These are phyloP conservation scores for Colletotrichum costaricense DNA, from an alignment of 2,329 filamentous ascomycete species.

Conservation along the genomic window DNA sequence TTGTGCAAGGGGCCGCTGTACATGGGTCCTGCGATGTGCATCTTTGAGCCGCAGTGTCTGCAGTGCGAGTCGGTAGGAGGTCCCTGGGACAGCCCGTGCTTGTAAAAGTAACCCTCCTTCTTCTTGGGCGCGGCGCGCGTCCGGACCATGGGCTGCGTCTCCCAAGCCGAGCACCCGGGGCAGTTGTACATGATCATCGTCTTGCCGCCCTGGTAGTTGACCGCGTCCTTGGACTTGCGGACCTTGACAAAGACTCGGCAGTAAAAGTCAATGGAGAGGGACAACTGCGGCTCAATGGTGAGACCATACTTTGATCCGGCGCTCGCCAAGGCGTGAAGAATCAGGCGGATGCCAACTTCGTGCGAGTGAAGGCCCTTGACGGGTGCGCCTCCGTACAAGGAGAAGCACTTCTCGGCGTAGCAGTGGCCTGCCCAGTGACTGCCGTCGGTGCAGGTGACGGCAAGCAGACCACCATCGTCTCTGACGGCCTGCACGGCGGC, in stretches of 20 bases:
- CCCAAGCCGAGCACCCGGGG: slow-evolving; percentile 90
- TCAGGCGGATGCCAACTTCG: slow-evolving; percentile 87
- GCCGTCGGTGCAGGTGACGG: slow-evolving; percentile 96
- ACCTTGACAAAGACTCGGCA: slow-evolving; percentile 89
- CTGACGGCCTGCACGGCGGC: slow-evolving; percentile 86
- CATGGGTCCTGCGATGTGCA: slow-evolving; percentile 93
- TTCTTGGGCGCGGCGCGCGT: slow-evolving; percentile 77
- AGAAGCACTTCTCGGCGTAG: slow-evolving; percentile 93
- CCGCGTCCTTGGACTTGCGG: slow-evolving; percentile 80
- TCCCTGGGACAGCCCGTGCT: slow-evolving; percentile 79
- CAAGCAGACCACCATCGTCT: slow-evolving; percentile 88
- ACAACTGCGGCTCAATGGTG: slow-evolving; percentile 89
- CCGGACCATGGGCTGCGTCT: slow-evolving; percentile 80
- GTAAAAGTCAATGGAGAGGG: slow-evolving; percentile 96
- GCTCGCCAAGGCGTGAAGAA: slow-evolving; percentile 83
- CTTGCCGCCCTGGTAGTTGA: slow-evolving; percentile 91
- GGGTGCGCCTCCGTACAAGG: slow-evolving; percentile 91
- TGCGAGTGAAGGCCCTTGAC: slow-evolving; percentile 88
- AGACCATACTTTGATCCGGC: slow-evolving; percentile 88
- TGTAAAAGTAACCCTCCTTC: slow-evolving; percentile 76
- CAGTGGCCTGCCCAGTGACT: slow-evolving; percentile 94
- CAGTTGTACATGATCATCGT: slow-evolving; percentile 95
- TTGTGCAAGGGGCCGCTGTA: slow-evolving; percentile 92
- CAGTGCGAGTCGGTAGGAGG: slow-evolving; percentile 76
- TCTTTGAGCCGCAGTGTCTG: slow-evolving; percentile 86